Evolutionary conservation across 2,329 filamentous ascomycete species (phyloP).

Genomic region (Coccinonectria pachysandricola): DNA sequence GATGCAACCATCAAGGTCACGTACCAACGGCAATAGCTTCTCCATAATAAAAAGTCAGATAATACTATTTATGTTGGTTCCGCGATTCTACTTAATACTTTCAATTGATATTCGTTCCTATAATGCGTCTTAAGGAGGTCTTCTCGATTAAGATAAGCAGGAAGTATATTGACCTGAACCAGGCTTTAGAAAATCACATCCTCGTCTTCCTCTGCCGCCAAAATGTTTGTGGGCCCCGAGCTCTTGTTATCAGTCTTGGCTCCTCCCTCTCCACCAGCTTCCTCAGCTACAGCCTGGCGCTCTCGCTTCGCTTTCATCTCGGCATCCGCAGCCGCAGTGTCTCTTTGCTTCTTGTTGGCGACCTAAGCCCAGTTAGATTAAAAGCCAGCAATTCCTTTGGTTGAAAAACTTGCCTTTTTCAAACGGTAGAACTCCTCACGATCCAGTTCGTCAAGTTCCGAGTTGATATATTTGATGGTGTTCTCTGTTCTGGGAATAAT

Average conservation of each 20-base stretch:
- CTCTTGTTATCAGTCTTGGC: slow-evolving; percentile 31
- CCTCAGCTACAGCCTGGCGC: slow-evolving; percentile 18
- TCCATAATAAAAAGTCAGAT: too few species aligned
- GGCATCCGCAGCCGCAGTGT: slow-evolving; percentile 60
- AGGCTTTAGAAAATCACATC: slow-evolving; percentile 71
- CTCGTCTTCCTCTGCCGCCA: slow-evolving; percentile 67
- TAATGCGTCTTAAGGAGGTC: too few species aligned
- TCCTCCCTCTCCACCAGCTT: slow-evolving; percentile 8
- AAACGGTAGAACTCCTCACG: slow-evolving; percentile 95
- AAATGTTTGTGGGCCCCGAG: slow-evolving; percentile 45
- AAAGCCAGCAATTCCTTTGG: too few species aligned
- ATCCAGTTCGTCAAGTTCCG: slow-evolving; percentile 92
- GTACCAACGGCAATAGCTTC: slow-evolving; percentile 75
- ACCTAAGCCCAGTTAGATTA: slow-evolving; percentile 33
- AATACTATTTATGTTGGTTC: too few species aligned
- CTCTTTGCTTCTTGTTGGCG: slow-evolving; percentile 72
- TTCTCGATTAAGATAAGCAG: too few species aligned
- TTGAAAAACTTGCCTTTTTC: slow-evolving; percentile 57
- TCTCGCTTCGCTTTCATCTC: slow-evolving; percentile 67
- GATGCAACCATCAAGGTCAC: slow-evolving; percentile 84
- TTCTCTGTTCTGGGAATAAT: slow-evolving; percentile 98
- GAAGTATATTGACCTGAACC: not conserved
- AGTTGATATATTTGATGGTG: slow-evolving; percentile 99
- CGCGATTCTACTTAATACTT: too few species aligned
- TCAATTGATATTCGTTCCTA: too few species aligned